These are phyloP conservation scores for Leptomonas pyrrhocoris DNA, from an alignment of 208 protist species.

Conservation along the genomic window DNA sequence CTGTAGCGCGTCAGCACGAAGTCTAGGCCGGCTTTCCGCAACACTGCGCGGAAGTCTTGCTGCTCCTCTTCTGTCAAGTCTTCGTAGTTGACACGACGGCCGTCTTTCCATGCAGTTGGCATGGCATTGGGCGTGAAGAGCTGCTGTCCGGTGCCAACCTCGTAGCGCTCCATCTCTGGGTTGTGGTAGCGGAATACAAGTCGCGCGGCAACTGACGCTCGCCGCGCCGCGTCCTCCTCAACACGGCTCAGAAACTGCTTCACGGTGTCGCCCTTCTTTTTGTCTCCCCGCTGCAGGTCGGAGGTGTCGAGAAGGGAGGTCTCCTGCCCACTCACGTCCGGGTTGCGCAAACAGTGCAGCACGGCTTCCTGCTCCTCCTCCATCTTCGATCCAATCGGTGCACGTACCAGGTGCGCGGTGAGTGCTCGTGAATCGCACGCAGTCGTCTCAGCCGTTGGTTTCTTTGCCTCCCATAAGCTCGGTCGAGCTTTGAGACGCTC, in stretches of 20 bases:
- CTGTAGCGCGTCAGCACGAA: conserved; percentile 44
- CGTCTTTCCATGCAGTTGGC: conserved; percentile 56
- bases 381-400: conserved; percentile 32
- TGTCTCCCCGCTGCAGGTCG: neutral
- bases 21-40: conserved; percentile 35
- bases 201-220: conserved; percentile 30
- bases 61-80: conserved; percentile 48
- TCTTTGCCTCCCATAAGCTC: conserved; percentile 37
- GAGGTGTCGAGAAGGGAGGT: neutral
- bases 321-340: neutral
- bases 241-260: conserved; percentile 38
- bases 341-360: conserved; percentile 24
- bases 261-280: conserved; percentile 12
- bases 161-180: conserved; percentile 37
- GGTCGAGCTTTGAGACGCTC: conserved; percentile 32
- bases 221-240: conserved; percentile 45
- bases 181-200: conserved; percentile 37
- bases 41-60: conserved; percentile 28
- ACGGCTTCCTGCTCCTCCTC: conserved; percentile 30
- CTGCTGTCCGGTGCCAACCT: conserved; percentile 48
- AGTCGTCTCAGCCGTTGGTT: neutral
- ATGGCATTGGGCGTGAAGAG: conserved; percentile 68
- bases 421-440: neutral
- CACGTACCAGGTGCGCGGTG: neutral
- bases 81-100: conserved; percentile 49